Base-by-base conservation (phyloP, 179 eudicot genomes). In the Camellia oleifera region DNA sequence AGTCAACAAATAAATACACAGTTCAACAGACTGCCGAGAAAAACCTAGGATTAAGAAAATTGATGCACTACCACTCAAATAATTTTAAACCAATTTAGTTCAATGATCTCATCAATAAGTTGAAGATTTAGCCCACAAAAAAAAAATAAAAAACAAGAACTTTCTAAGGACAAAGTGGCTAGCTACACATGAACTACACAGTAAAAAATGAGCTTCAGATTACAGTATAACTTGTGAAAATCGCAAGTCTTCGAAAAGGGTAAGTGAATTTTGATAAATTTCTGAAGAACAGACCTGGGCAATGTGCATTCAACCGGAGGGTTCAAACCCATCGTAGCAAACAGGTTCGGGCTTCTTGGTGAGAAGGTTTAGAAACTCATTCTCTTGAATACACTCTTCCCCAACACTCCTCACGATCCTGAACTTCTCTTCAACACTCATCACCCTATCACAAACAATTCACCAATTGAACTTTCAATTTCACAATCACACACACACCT, bases 311-410 rank as follows among this genome's bases (percentile, higher is more conserved):
- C 95, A 87, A 68, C 98, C 93, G 5, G 98, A 95, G 2, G 98
- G 98, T 79, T 95, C 98, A 73, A 93, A 95, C 50, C 98, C 98
- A 69, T 93, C 98, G 65, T 95, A 93, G 85, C 92, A 92, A 82
- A 93, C 78, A 3, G 97, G 97, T 57, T 88, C 83, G 23, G 90
- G 88, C 87, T 93, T 95, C 62, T 87, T 84, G 5, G 88, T 74
- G 56, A 93, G 88, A 48, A 95, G 87, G 44, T 88, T 88, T 76
- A 78, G 64, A 71, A 93, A 76, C 84, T 95, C 98, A 63, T 89
- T 89, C 77, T 93, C 95, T 82, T 95, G 93, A 72, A 93, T 92
- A 63, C 98, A 95, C 83, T 95, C 98, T 75, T 95, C 97, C 2
- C 95, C 98, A 50, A 95, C 83, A 77, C 92, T 89, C 78, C 91